phyloP scores from a whole-genome alignment of 768 basidiomycete species.

The Tephrocybe sp. region DNA sequence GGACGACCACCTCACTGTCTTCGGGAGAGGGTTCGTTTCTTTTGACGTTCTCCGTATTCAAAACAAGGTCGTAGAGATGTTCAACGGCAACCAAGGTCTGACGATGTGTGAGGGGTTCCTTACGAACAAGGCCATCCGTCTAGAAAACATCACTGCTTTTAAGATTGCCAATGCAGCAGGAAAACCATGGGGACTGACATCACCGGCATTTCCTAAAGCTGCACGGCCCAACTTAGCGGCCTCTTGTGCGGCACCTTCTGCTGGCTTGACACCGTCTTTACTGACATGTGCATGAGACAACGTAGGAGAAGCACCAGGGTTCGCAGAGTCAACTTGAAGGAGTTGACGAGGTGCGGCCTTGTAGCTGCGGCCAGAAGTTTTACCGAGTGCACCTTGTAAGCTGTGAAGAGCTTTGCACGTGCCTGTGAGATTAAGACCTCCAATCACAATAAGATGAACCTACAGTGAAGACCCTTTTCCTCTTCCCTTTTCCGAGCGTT shows the following conservation, averaged over 20 bases:
- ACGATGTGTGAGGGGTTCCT: conserved; percentile 75
- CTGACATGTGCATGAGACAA: conserved; percentile 48
- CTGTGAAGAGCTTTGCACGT: conserved; percentile 56
- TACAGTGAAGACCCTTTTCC: conserved; percentile 71
- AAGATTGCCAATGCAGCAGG: neutral
- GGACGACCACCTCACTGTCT: conserved; percentile 37
- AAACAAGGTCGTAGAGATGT: conserved; percentile 76
- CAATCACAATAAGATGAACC: conserved; percentile 7
- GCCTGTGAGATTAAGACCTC: neutral
- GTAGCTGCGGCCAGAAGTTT: conserved; percentile 89
- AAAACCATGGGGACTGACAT: conserved; percentile 33
- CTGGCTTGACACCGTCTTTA: conserved; percentile 40
- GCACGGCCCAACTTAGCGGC: conserved; percentile 75
- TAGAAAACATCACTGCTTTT: conserved; percentile 20
- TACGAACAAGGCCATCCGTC: conserved; percentile 61
- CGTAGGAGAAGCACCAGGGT: conserved; percentile 40
- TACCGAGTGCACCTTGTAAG: conserved; percentile 91
- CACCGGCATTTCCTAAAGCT: conserved; percentile 59
- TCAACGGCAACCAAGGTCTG: conserved; percentile 81
- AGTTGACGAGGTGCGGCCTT: conserved; percentile 97
- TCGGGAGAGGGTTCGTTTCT: conserved; percentile 73
- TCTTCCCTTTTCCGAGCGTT: conserved; percentile 85
- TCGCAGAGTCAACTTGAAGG: conserved; percentile 75
- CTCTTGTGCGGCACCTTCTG: conserved; percentile 63
- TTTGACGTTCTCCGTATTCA: conserved; percentile 82